Evolutionary conservation across 1,284 basidiomycete genomes (phyloP).

Genomic region (Spongispora temasekensis): DNA sequence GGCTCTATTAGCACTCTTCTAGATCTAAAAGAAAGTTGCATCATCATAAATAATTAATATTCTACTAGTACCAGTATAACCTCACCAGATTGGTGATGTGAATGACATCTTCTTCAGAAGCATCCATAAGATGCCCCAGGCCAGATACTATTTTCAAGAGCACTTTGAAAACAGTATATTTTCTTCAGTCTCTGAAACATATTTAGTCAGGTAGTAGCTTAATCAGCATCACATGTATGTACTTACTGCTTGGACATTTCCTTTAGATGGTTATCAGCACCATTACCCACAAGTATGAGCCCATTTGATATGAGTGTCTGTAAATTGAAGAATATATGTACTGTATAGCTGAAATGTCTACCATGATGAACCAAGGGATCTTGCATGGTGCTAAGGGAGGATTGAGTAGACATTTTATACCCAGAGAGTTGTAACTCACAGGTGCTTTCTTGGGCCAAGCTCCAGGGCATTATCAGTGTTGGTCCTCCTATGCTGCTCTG

Average conservation of each 20-base stretch:
- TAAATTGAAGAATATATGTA: not conserved
- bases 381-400: not conserved
- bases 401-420: not conserved
- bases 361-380: constrained; percentile 1
- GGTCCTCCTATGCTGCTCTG: not conserved
- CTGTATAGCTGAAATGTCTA: not conserved
- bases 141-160: not conserved
- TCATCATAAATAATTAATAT: not conserved
- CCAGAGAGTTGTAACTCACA: not conserved
- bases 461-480: not conserved
- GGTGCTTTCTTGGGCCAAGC: not conserved
- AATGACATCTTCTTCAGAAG: not conserved
- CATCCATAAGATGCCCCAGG: not conserved
- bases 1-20: not conserved
- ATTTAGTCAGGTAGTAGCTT: too few species aligned
- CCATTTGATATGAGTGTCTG: constrained; percentile 1
- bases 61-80: too few species aligned
- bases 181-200: not conserved
- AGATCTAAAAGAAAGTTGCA: not conserved
- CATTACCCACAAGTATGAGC: not conserved
- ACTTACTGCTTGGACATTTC: not conserved
- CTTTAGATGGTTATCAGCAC: not conserved
- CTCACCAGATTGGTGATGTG: not conserved
- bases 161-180: not conserved
- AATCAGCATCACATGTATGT: not conserved